Evolutionary conservation across 2,329 filamentous ascomycete genomes (phyloP), one percentile per base, ranked within the genome.

Genomic region (Sporothrix brunneoviolacea): DNA sequence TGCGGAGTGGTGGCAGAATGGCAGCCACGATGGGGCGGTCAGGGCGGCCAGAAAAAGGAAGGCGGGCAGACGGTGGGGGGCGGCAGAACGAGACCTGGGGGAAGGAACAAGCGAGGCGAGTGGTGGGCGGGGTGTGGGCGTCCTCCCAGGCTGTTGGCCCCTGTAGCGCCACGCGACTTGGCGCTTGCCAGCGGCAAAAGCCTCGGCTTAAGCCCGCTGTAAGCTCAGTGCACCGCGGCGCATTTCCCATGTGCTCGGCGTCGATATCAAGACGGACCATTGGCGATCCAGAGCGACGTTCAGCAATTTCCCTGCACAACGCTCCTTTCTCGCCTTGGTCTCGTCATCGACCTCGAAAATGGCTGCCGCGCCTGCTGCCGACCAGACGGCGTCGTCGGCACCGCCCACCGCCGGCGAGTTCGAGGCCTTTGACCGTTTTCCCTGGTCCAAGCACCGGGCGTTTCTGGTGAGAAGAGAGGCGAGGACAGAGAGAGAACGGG

Each of bases 371-470:
- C 41, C 48, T 16, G 33, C 40, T 39, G 10, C 38, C 27, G n/a
- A 35, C 7, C n/a, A 18, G 12, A 3, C 33, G 13, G 24, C 8
- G 16, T 12, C 43, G 21, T 13, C 30, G n/a, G 24, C 10, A 13
- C 44, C 32, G 18, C 19, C 48, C 3, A 40, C 48, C 4, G 51
- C 49, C 1, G 40, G 21, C 16, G 53, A 55, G 39, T 55, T 57
- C 37, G 52, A 53, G 16, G 51, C 52, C 8, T 59, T 59, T 53
- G 57, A 59, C 51, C 39, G 41, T 3, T 59, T 57, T 48, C 55
- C 56, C 10, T 59, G 57, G 57, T 56, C 52, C 15, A 58, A 59
- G 41, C 45, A 56, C 27, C 48, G 46, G 30, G 51, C 54, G 2
- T 59, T 59, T 42, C 30, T 59, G 41, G 57, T 58, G 18, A 12